Evolutionary conservation across 1,284 basidiomycete species (phyloP).

Genomic region (Apiotrichum siamense): DNA sequence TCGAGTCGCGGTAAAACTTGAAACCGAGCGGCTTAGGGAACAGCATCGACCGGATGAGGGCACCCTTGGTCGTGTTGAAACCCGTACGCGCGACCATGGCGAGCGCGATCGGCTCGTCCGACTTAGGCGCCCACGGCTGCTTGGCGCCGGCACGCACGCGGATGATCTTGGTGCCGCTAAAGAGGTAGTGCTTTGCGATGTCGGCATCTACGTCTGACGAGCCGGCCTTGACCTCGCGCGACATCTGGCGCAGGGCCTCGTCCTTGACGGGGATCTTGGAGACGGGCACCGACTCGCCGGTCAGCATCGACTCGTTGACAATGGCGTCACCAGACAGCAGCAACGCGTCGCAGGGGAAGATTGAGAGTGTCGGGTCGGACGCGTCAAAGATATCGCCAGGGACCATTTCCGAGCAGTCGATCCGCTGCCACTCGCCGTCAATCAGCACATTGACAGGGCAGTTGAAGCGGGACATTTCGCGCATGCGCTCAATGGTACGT

Average conservation of each 20-base stretch:
- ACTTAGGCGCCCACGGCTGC: conserved; percentile 49
- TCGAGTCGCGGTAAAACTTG: conserved; percentile 96
- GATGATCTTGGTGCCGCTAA: conserved; percentile 86
- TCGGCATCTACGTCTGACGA: conserved; percentile 62
- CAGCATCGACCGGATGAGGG: conserved; percentile 92
- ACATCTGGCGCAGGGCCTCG: conserved; percentile 65
- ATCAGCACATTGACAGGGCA: conserved; percentile 71
- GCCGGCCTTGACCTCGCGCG: conserved; percentile 56
- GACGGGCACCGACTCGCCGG: conserved; percentile 67
- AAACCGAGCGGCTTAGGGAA: conserved; percentile 98
- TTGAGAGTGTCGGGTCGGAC: conserved; percentile 63
- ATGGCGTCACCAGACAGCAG: conserved; percentile 54
- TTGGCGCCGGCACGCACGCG: conserved; percentile 66
- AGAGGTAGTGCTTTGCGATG: conserved; percentile 78
- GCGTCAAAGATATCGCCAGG: conserved; percentile 92
- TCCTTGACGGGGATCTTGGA: conserved; percentile 60
- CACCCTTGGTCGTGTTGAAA: conserved; percentile 97
- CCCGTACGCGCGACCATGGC: conserved; percentile 90
- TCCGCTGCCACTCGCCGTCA: conserved; percentile 65
- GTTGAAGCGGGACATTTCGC: conserved; percentile 89
- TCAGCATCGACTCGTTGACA: conserved; percentile 79
- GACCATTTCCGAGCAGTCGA: conserved; percentile 74
- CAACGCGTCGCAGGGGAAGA: conserved; percentile 78
- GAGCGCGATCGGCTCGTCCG: conserved; percentile 61
- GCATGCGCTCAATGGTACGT: conserved; percentile 89